Conservation (phyloP, 805 yeast species). For the Suhomyces canberraensis region DNA sequence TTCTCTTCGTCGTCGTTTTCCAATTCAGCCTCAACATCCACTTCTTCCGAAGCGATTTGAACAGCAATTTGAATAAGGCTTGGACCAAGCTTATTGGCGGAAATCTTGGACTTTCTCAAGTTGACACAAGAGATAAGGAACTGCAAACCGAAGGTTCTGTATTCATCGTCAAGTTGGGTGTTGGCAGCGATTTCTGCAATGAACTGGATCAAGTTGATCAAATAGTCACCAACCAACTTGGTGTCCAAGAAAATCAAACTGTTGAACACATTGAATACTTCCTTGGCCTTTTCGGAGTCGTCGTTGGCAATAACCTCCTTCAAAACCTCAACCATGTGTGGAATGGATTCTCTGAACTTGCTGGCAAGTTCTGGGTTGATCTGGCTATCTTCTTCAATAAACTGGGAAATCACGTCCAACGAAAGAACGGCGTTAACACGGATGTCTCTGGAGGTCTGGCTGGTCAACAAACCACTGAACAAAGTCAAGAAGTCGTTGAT, state of each 20-base stretch:
- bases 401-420: conserved; percentile 65
- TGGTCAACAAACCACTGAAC: conserved; percentile 63
- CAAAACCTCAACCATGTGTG: conserved; percentile 77
- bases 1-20: conserved; percentile 83
- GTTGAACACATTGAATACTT: conserved; percentile 81
- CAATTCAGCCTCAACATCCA: conserved; percentile 72
- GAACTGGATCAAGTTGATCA: conserved; percentile 65
- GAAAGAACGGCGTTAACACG: conserved; percentile 83
- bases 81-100: conserved; percentile 80
- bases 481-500: conserved; percentile 67
- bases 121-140: conserved; percentile 77
- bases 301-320: conserved; percentile 66
- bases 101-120: conserved; percentile 76
- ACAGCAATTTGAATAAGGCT: conserved; percentile 70
- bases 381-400: conserved; percentile 58
- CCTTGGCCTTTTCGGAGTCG: conserved; percentile 69
- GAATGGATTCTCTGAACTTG: conserved; percentile 65
- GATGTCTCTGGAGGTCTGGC: conserved; percentile 62
- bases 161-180: conserved; percentile 68
- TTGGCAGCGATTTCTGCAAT: conserved; percentile 74
- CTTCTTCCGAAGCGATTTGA: conserved; percentile 71
- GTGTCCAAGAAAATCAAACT: conserved; percentile 74
- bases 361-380: conserved; percentile 43
- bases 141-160: conserved; percentile 78
- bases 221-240: conserved; percentile 71